Conservation (phyloP, 805 yeast genomes). For the Candida krabiensis region DNA sequence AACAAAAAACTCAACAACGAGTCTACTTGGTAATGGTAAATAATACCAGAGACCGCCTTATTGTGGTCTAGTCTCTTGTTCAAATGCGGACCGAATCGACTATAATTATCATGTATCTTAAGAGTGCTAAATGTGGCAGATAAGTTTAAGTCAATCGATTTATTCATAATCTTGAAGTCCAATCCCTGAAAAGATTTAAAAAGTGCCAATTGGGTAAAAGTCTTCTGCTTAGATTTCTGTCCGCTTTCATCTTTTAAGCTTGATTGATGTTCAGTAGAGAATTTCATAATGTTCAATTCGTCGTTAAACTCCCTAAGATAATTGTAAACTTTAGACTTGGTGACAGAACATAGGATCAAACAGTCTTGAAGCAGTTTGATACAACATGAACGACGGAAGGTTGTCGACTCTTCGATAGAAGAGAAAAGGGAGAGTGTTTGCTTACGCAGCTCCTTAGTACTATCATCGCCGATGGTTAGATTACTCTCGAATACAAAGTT, state of each 20-base stretch:
- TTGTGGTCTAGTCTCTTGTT: slow-evolving; percentile 9
- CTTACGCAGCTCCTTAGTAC: slow-evolving; percentile 7
- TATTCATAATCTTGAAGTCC: slow-evolving; percentile 27
- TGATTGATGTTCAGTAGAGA: slow-evolving; percentile 16
- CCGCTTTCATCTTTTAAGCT: slow-evolving; percentile 11
- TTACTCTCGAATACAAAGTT: slow-evolving; percentile 27
- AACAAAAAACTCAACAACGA: slow-evolving; percentile 19
- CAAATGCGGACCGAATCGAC: slow-evolving; percentile 11
- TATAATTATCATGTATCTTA: slow-evolving; percentile 21
- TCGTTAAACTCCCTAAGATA: slow-evolving; percentile 18
- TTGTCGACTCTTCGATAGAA: slow-evolving; percentile 14
- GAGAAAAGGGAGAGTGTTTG: slow-evolving; percentile 12
- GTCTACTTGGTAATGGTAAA: slow-evolving; percentile 20
- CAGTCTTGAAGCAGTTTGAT: slow-evolving; percentile 25
- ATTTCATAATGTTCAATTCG: slow-evolving; percentile 19
- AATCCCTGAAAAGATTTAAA: slow-evolving; percentile 27
- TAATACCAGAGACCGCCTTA: slow-evolving; percentile 6
- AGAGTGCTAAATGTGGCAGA: slow-evolving; percentile 22
- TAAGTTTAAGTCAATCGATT: slow-evolving; percentile 23
- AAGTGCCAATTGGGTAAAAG: slow-evolving; percentile 27
- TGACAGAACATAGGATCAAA: slow-evolving; percentile 33
- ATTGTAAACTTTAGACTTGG: slow-evolving; percentile 33
- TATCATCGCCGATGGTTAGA: slow-evolving; percentile 14
- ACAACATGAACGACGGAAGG: slow-evolving; percentile 9
- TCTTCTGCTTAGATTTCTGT: slow-evolving; percentile 23